Percentiles rank a stretch among this genome's conserved stretches.
phyloP scores from a whole-genome alignment of 1,284 basidiomycete species.

The Papiliotrema laurentii region DNA sequence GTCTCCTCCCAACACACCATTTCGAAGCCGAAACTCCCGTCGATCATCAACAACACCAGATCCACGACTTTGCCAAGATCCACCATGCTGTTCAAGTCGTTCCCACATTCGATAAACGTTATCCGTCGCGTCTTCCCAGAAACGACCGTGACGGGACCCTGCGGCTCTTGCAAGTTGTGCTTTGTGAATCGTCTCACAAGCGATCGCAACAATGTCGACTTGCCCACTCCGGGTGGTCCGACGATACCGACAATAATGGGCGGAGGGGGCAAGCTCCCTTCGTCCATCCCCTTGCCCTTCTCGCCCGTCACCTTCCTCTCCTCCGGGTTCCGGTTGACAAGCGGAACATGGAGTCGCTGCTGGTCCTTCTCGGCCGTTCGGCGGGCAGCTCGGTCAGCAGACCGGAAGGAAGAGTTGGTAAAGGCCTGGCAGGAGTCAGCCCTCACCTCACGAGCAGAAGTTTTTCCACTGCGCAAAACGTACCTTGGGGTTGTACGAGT shows the following conservation, averaged over 20 bases:
- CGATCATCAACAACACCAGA: slow-evolving; percentile 93
- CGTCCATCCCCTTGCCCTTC: slow-evolving; percentile 45
- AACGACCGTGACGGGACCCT: slow-evolving; percentile 95
- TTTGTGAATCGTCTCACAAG: slow-evolving; percentile 92
- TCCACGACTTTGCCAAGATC: slow-evolving; percentile 97
- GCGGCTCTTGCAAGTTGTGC: slow-evolving; percentile 82
- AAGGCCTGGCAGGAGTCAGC: slow-evolving; percentile 57
- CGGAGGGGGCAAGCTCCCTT: slow-evolving; percentile 60
- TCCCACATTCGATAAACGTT: slow-evolving; percentile 96
- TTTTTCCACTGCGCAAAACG: slow-evolving; percentile 14
- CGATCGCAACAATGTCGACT: slow-evolving; percentile 89
- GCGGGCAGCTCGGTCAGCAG: slow-evolving; percentile 81
- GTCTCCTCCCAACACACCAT: slow-evolving; percentile 87
- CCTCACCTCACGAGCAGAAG: too few relatives aligned
- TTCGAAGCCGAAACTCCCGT: slow-evolving; percentile 96
- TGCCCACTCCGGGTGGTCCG: slow-evolving; percentile 95
- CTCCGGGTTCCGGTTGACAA: slow-evolving; percentile 89
- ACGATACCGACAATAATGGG: slow-evolving; percentile 96
- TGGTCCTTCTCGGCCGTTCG: slow-evolving; percentile 92
- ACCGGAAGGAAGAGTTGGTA: slow-evolving; percentile 81
- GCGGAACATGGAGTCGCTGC: slow-evolving; percentile 89
- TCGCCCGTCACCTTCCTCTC: slow-evolving; percentile 53
- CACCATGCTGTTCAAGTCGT: slow-evolving; percentile 96
- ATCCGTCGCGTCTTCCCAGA: slow-evolving; percentile 82
- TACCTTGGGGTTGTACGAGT: slow-evolving; percentile 89